phyloP scores from a whole-genome alignment of 2,329 filamentous ascomycete species.

The Claviceps capensis region DNA sequence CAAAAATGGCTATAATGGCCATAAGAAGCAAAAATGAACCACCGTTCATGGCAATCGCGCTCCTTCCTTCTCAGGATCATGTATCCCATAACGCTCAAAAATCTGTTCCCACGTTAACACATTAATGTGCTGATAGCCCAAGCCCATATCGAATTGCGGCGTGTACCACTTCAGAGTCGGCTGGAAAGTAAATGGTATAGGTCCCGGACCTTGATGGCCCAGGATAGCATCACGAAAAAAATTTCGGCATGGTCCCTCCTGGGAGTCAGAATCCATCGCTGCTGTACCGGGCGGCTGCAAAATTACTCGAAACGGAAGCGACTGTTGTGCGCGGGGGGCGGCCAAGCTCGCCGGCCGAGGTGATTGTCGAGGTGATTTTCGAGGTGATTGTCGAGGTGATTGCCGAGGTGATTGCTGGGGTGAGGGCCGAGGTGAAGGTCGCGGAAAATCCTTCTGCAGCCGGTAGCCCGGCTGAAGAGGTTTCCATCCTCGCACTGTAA shows the following conservation, averaged over 20 bases:
- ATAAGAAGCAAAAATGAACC: too few species aligned
- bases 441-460: neutral
- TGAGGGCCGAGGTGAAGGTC: too few species aligned
- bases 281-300: slow-evolving; percentile 32
- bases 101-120: slow-evolving; percentile 31
- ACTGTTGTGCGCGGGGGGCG: neutral
- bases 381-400: too few species aligned
- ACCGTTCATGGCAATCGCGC: too few species aligned
- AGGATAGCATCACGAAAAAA: slow-evolving; percentile 15
- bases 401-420: too few species aligned
- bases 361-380: neutral
- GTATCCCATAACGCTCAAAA: slow-evolving; percentile 18
- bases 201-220: neutral
- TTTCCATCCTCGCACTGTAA: slow-evolving; percentile 26
- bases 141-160: slow-evolving; percentile 30
- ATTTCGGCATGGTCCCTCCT: slow-evolving; percentile 21
- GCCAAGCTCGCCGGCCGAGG: neutral
- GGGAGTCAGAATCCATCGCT: neutral
- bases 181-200: slow-evolving; percentile 23
- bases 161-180: slow-evolving; percentile 40
- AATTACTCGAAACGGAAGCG: slow-evolving; percentile 19
- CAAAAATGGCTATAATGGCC: too few species aligned
- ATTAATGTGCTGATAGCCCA: slow-evolving; percentile 34
- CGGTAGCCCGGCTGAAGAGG: slow-evolving; percentile 11
- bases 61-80: slow-evolving; percentile 9